Evolutionary conservation across 2,329 filamentous ascomycete species (phyloP).

Genomic region (Diaporthe destruens): DNA sequence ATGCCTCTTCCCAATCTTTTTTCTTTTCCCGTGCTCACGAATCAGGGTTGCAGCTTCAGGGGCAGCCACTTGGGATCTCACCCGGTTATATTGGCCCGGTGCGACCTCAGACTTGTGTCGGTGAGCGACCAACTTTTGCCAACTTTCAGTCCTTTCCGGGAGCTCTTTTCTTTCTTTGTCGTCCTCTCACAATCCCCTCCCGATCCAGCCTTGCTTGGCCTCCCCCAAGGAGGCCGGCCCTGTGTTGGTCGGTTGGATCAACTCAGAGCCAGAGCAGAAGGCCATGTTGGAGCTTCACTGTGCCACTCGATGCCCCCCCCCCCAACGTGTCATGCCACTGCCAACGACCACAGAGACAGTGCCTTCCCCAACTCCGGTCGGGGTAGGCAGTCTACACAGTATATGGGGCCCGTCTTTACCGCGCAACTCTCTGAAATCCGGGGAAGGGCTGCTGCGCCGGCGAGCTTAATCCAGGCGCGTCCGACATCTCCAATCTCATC

Average conservation of each 20-base stretch:
- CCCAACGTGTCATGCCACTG: conserved; percentile 12
- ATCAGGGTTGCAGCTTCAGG: conserved; percentile 32
- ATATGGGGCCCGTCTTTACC: conserved; percentile 12
- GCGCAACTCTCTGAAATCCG: conserved; percentile 11
- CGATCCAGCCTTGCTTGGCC: conserved; percentile 7
- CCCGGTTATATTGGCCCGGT: conserved; percentile 26
- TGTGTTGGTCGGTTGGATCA: not conserved
- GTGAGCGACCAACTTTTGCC: conserved; percentile 37
- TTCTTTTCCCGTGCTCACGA: conserved; percentile 17
- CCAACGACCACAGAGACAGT: conserved; percentile 18
- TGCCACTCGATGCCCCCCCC: not conserved
- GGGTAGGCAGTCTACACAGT: conserved; percentile 32
- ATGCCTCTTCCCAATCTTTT: not conserved
- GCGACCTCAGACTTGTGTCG: conserved; percentile 32
- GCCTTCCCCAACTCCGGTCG: not conserved
- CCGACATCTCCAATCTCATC: conserved; percentile 17
- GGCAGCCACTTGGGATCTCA: conserved; percentile 26
- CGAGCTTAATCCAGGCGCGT: conserved; percentile 23
- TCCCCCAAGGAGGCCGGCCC: conserved; percentile 1
- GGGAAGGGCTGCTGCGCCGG: conserved; percentile 24
- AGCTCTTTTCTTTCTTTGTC: not conserved
- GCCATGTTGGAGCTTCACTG: conserved; percentile 22
- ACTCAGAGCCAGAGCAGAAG: not conserved
- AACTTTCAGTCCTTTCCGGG: conserved; percentile 19
- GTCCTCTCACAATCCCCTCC: not conserved